These are phyloP conservation scores for Aspergillus hortae DNA, from an alignment of 2,329 filamentous ascomycete species.

Conservation along the genomic window DNA sequence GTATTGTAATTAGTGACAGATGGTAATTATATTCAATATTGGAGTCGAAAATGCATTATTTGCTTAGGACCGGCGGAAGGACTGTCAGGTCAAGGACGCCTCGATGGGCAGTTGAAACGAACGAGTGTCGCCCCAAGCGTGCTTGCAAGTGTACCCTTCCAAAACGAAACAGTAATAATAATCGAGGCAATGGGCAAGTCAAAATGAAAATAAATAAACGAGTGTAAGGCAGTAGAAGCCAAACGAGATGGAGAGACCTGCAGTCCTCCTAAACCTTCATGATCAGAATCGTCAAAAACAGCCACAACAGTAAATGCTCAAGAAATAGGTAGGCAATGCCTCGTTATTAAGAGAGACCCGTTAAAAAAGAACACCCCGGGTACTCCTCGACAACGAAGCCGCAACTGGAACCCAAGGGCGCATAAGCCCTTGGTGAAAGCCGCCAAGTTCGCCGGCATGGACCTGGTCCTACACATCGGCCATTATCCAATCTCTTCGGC, in stretches of 20 bases:
- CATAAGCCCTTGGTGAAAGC: background rate
- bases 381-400: background rate
- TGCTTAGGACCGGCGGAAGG: background rate
- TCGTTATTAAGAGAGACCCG: background rate
- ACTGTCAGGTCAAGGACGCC: background rate
- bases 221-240: background rate
- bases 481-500: background rate
- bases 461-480: background rate
- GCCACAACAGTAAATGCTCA: too few species aligned
- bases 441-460: conserved; percentile 1
- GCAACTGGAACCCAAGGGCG: background rate
- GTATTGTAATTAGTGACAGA: background rate
- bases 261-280: too few species aligned
- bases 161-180: background rate
- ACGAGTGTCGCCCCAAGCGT: too few species aligned
- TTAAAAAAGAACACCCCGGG: background rate
- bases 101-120: too few species aligned
- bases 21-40: too few species aligned
- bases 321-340: background rate
- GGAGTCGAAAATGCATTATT: background rate
- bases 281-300: too few species aligned
- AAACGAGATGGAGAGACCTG: too few species aligned
- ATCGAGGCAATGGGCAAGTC: background rate
- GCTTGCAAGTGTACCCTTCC: too few species aligned
- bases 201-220: background rate